Conservation (phyloP, 371 early-diverging fungal species). For the Parasitella parasitica region DNA sequence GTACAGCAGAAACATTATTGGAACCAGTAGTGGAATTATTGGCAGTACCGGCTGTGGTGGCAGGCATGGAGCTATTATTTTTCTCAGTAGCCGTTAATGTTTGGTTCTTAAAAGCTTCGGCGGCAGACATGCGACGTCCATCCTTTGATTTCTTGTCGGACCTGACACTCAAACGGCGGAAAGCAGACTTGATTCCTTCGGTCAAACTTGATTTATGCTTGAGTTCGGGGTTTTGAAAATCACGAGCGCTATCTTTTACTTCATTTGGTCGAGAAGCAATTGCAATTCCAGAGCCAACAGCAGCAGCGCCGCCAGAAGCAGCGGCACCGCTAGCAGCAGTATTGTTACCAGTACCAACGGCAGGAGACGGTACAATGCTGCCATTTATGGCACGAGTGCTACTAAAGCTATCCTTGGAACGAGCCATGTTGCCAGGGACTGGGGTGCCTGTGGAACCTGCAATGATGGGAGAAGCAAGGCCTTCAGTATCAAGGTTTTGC, state of each 20-base stretch:
- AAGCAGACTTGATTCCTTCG: neutral
- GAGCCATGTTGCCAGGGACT: neutral
- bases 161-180: conserved; percentile 2
- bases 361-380: conserved; percentile 3
- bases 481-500: neutral
- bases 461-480: neutral
- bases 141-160: neutral
- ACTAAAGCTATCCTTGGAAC: conserved; percentile 12
- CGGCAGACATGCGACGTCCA: conserved; percentile 8
- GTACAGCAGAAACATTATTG: neutral
- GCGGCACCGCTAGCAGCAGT: too few relatives aligned
- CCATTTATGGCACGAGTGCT: conserved; percentile 19
- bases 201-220: neutral
- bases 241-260: neutral
- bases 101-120: conserved; percentile 9
- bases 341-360: neutral
- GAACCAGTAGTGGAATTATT: neutral
- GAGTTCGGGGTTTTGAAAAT: neutral
- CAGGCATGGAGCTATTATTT: neutral
- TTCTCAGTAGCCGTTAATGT: neutral
- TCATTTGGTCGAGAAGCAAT: neutral
- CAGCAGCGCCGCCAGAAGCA: too few relatives aligned
- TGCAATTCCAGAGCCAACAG: too few relatives aligned
- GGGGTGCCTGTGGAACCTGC: neutral
- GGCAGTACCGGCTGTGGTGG: neutral